phyloP scores from a whole-genome alignment of 495 filamentous ascomycete genomes.

The Lasiosphaeria miniovina region DNA sequence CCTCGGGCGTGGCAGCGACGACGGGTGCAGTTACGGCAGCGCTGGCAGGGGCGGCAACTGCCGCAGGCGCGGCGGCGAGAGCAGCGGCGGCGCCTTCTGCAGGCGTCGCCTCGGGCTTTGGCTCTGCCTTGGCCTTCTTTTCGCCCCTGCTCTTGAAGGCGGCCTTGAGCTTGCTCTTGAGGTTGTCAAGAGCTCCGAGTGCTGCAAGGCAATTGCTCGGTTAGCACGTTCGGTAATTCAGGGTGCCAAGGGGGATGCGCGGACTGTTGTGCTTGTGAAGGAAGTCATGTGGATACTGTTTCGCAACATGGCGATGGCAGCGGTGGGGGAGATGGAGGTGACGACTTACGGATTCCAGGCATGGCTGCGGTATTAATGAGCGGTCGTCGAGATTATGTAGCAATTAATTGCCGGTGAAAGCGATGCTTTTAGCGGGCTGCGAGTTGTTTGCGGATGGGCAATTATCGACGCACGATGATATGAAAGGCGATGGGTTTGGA shows the following conservation, averaged over 20 bases:
- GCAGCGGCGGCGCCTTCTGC: constrained; percentile 9
- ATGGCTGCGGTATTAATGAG: constrained; percentile 23
- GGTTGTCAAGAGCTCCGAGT: constrained; percentile 31
- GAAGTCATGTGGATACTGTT: background rate
- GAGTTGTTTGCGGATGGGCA: background rate
- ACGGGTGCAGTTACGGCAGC: constrained; percentile 11
- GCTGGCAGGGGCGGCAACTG: constrained; percentile 1
- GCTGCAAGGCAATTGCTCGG: constrained; percentile 14
- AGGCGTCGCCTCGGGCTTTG: constrained; percentile 12
- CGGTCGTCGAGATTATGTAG: background rate
- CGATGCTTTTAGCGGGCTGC: background rate
- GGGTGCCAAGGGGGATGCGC: background rate
- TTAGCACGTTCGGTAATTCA: background rate
- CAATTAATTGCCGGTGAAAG: background rate
- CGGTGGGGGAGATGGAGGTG: background rate
- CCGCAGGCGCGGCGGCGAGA: constrained; percentile 9
- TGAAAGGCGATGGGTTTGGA: background rate
- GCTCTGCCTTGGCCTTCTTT: constrained; percentile 14
- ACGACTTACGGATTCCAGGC: constrained; percentile 31
- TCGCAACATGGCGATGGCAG: background rate
- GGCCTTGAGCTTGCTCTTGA: constrained; percentile 35
- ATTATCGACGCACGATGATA: background rate
- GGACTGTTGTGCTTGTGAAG: background rate
- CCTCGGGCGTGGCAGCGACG: constrained; percentile 19
- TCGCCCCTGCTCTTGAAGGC: constrained; percentile 32